A percentile compares a stretch with the other conserved stretches of the same genome.
These are phyloP conservation scores for Pisolithus tinctorius DNA, from an alignment of 768 basidiomycete species.

Conservation along the genomic window DNA sequence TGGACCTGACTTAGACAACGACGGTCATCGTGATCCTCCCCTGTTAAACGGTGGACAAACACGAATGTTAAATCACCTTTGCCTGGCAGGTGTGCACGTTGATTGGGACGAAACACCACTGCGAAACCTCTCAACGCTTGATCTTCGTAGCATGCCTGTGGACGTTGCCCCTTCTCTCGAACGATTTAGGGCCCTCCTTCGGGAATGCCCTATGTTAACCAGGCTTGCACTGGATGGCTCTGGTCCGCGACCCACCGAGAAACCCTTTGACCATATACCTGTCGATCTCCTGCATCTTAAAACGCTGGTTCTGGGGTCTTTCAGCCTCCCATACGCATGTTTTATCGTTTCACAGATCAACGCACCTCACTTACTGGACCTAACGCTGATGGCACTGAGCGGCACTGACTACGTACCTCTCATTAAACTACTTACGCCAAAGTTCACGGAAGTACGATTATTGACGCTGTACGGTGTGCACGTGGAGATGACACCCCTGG, in stretches of 20 bases:
- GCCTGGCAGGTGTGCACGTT: slow-evolving; percentile 53
- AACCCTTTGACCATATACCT: slow-evolving; percentile 27
- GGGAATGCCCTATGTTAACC: slow-evolving; percentile 39
- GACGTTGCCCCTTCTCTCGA: slow-evolving; percentile 41
- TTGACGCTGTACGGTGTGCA: slow-evolving; percentile 47
- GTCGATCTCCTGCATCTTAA: slow-evolving; percentile 44
- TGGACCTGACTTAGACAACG: slow-evolving; percentile 35
- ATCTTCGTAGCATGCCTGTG: slow-evolving; percentile 55
- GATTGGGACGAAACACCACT: slow-evolving; percentile 48
- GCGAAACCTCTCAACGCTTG: slow-evolving; percentile 53
- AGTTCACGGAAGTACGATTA: slow-evolving; percentile 46
- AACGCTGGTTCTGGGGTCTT: slow-evolving; percentile 51
- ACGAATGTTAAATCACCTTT: slow-evolving; percentile 42
- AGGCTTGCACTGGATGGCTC: slow-evolving; percentile 60
- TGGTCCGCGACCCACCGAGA: slow-evolving; percentile 38
- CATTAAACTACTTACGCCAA: slow-evolving; percentile 38
- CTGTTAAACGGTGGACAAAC: slow-evolving; percentile 48
- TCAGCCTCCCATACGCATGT: slow-evolving; percentile 40
- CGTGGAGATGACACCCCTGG: slow-evolving; percentile 20
- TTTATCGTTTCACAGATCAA: slow-evolving; percentile 42
- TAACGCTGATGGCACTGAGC: slow-evolving; percentile 50
- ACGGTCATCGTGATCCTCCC: slow-evolving; percentile 26
- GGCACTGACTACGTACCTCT: slow-evolving; percentile 48
- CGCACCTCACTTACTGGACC: slow-evolving; percentile 51
- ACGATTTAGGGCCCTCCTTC: slow-evolving; percentile 49